Base-by-base conservation (phyloP, 2,329 filamentous ascomycete species). In the Colletotrichum caudatum region DNA sequence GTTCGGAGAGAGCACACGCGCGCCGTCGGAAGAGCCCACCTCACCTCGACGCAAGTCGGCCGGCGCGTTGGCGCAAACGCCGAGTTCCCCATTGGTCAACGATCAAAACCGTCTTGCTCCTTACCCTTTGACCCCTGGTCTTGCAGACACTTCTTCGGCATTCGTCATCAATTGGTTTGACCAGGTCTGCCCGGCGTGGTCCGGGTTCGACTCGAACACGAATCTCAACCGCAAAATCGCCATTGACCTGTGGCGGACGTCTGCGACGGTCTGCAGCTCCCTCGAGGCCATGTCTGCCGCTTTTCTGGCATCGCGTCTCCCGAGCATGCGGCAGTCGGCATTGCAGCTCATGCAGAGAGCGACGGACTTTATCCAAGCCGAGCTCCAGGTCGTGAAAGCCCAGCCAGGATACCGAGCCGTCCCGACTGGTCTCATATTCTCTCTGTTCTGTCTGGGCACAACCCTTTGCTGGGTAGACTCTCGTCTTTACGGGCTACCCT, bases 231-330 rank as follows among this genome's bases (percentile, higher is more conserved):
- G 82, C 0, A 80, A 78, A 44, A 75, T 84, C 8, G 82, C 82
- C 2, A 76, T 78, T 5, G 77, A 79, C 23, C 75, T 81, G 9
- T 83, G 82, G 77, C 77, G 80, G 2, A 77, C 77, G 6, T 82
- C 81, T 0, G 77, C 78, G 1, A 76, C 81, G 1, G 81, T 84
- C 0, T 82, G 81, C 63, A 81, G 78, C 60, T 79, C 79, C 12
- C 71, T 84, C 12, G 81, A 83, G 66, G 82, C 81, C 53, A 84
- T 84, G 82, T 82, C 82, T 0, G 82, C 82, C 0, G 78, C 78
- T 0, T 83, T 81, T 8, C 64, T 83, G 12, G 78, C 78, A 0
- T 76, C 78, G 0, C 70, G 80, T 23, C 71, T 83, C 20, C 81
- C 81, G 1, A 77, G 79, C n/a, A 78, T 83, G 77, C 75, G 76